Evolutionary conservation across 1,284 basidiomycete species (phyloP), one percentile per base, ranked within the genome.

Genomic region (Serendipita sp.): DNA sequence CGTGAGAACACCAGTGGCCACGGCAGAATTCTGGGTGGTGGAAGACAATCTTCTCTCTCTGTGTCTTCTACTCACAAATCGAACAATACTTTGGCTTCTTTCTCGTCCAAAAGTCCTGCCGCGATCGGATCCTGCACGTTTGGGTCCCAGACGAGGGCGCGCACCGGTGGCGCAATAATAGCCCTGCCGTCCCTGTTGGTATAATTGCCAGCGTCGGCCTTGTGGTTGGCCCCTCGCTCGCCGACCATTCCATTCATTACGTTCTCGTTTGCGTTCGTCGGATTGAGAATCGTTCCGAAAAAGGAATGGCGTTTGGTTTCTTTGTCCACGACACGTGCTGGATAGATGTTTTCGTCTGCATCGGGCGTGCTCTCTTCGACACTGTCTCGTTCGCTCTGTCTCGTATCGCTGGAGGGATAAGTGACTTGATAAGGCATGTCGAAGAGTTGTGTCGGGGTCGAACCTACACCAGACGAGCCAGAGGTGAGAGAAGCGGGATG

Each of bases 271-370:
- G 64, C 79, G 78, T 69, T 83, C 78, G 45, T 38, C 41, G 85
- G 84, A 70, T 88, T 88, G 68, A 91, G 81, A 65, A 91, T 87
- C 12, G 85, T 88, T 67, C 83, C 78, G 72, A 91, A 88, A 75
- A 88, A 91, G 1, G 84, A 85, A 67, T 84, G 80, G 63, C 83
- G 78, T 67, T 80, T 76, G 68, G 83, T 85, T 73, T 88, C 86
- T 66, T 78, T 76, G 68, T 72, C 76, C 69, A 90, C 88, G 65
- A 89, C 75, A 68, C 82, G 83, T 53, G 81, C 84, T 44, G 88
- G 87, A 71, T 84, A 87, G 66, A 86, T 76, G 55, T 77, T 77
- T 63, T 84, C 82, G 60, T 82, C 81, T 60, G 73, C 74, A 42
- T 78, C 78, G 64, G 12, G 75, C 71, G 45, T 77, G 49, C 60